phyloP scores from a whole-genome alignment of 23 red algal genomes.

The Agarophyton chilense region DNA sequence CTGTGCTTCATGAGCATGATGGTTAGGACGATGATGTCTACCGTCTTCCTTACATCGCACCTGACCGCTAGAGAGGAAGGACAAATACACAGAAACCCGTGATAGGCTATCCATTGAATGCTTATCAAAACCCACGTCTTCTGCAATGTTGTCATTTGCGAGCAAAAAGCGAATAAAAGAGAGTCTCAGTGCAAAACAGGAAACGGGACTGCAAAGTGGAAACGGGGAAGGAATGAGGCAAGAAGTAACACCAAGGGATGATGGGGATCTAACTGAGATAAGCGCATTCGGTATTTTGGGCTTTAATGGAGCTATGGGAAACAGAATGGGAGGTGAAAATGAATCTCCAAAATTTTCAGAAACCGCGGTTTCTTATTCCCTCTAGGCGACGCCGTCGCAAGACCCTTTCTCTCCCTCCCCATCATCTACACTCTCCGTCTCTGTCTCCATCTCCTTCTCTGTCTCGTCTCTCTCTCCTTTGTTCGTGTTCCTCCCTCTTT shows the following conservation, averaged over 20 bases:
- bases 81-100: conserved; percentile 65
- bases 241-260: not conserved
- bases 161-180: conserved; percentile 63
- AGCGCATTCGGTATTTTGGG: no score
- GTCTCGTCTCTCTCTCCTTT: no score
- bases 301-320: no score
- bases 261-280: conserved; percentile 5
- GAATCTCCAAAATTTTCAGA: no score
- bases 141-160: conserved; percentile 30
- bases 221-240: not conserved
- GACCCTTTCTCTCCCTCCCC: no score
- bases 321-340: no score
- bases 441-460: no score
- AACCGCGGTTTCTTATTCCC: no score
- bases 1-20: conserved; percentile 75
- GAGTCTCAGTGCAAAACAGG: conserved; percentile 8
- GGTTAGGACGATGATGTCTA: conserved; percentile 80
- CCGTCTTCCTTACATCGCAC: conserved; percentile 78
- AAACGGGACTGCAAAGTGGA: not conserved
- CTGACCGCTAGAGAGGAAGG: conserved; percentile 77
- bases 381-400: no score
- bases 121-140: conserved; percentile 43
- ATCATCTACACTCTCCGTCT: no score
- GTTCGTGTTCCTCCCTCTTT: no score
- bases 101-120: conserved; percentile 48